These are phyloP conservation scores for Elymus sibiricus DNA, from an alignment of 176 grass and related monocot species.

Conservation along the genomic window DNA sequence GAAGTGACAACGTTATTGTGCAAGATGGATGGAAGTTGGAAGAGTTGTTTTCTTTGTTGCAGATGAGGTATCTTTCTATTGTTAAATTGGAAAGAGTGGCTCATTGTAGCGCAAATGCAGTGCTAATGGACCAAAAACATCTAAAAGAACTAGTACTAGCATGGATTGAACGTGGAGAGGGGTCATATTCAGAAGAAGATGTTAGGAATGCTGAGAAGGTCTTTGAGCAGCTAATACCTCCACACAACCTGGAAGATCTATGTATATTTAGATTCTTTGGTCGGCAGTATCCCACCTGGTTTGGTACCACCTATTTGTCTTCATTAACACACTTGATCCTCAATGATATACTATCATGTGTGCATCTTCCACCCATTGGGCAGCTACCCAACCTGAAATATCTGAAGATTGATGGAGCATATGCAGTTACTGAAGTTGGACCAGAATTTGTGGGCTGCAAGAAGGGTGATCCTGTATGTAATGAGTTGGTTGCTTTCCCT, in stretches of 20 bases:
- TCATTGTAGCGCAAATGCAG: not conserved
- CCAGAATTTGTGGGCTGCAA: not conserved
- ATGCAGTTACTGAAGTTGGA: slow-evolving; percentile 8
- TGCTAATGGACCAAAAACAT: not conserved
- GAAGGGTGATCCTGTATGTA: not conserved
- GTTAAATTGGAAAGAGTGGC: not conserved
- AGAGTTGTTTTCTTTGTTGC: too few relatives aligned
- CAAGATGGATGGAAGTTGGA: not conserved
- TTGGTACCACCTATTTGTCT: not conserved
- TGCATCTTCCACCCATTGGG: slow-evolving; percentile 15
- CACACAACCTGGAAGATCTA: not conserved
- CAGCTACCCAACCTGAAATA: not conserved
- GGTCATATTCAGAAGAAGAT: not conserved
- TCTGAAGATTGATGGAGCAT: slow-evolving; percentile 8
- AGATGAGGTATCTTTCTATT: not conserved
- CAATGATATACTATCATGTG: not conserved
- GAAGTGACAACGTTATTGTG: too few relatives aligned
- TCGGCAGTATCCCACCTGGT: not conserved
- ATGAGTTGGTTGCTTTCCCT: not conserved
- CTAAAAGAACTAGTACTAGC: accelerated
- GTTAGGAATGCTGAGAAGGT: not conserved
- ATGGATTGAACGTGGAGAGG: not conserved
- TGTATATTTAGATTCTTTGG: not conserved
- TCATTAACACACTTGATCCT: not conserved
- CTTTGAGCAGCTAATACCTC: slow-evolving; percentile 24